Evolutionary conservation across 257 asterid species (phyloP).

Genomic region (Lantana camara): DNA sequence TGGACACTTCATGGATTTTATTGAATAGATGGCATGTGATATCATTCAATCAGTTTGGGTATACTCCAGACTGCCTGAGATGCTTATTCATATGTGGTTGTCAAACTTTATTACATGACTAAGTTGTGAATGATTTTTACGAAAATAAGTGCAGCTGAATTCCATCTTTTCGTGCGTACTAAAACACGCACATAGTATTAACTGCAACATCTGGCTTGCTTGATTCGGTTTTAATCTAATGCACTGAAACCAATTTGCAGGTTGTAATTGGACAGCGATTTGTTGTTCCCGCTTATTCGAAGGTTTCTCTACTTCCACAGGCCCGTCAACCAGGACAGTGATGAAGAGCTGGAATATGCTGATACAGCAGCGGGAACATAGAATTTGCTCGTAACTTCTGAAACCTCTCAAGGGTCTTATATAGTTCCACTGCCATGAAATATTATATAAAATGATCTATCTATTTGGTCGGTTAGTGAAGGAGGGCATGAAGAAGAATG

Average conservation of each 20-base stretch:
- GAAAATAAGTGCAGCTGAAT: slow-evolving; percentile 4
- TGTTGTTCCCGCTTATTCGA: slow-evolving; percentile 89
- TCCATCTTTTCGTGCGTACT: too few relatives aligned
- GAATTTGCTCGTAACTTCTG: slow-evolving; percentile 64
- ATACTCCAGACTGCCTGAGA: too few relatives aligned
- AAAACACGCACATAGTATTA: slow-evolving; percentile 17
- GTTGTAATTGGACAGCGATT: slow-evolving; percentile 74
- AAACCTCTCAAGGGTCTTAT: slow-evolving; percentile 19
- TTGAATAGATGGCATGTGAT: too few relatives aligned
- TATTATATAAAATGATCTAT: background rate
- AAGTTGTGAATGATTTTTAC: slow-evolving; percentile 17
- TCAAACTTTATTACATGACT: background rate
- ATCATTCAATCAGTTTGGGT: too few relatives aligned
- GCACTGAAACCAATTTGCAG: slow-evolving; percentile 44
- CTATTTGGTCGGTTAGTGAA: slow-evolving; percentile 79
- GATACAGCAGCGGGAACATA: slow-evolving; percentile 65
- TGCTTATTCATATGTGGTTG: too few relatives aligned
- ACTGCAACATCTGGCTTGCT: slow-evolving; percentile 20
- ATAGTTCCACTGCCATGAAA: background rate
- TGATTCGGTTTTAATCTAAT: slow-evolving; percentile 31
- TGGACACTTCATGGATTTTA: too few relatives aligned
- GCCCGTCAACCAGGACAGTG: slow-evolving; percentile 94
- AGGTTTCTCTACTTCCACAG: slow-evolving; percentile 83
- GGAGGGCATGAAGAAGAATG: slow-evolving; percentile 86
- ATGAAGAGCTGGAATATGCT: slow-evolving; percentile 98